phyloP scores from a whole-genome alignment of 305 asterid species.

The Fraxinus baroniana region DNA sequence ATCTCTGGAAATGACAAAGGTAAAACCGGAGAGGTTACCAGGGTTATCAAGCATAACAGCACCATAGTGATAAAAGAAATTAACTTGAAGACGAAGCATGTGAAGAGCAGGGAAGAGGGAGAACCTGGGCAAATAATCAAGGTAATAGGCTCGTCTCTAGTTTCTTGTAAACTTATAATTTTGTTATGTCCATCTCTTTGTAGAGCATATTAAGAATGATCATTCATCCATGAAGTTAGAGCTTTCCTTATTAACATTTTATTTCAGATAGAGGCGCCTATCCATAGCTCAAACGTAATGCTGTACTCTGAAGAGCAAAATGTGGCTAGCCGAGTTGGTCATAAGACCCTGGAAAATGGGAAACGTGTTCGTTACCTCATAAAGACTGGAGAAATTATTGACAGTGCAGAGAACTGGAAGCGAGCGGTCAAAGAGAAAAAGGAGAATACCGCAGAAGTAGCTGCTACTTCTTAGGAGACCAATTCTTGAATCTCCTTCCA shows the following conservation, averaged over 20 bases:
- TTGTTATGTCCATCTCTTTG: background rate
- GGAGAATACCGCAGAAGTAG: constrained; percentile 52
- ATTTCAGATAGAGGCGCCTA: constrained; percentile 84
- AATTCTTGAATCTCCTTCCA: constrained; percentile 21
- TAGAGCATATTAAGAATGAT: background rate
- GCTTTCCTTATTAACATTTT: background rate
- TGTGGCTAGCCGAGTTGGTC: constrained; percentile 88
- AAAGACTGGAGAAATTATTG: constrained; percentile 90
- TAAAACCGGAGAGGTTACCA: constrained; percentile 72
- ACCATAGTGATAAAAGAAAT: constrained; percentile 59
- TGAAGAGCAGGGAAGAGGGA: constrained; percentile 73
- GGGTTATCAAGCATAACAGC: constrained; percentile 75
- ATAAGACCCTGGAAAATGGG: constrained; percentile 76
- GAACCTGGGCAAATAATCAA: constrained; percentile 85
- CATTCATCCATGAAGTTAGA: background rate
- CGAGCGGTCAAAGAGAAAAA: constrained; percentile 49
- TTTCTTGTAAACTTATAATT: background rate
- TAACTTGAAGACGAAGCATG: constrained; percentile 93
- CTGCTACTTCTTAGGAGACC: constrained; percentile 50
- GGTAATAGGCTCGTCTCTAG: constrained; percentile 37
- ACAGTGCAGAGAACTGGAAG: constrained; percentile 89
- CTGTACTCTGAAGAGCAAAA: constrained; percentile 80
- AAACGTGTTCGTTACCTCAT: constrained; percentile 82
- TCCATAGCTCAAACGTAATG: constrained; percentile 98
- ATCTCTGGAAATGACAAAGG: constrained; percentile 89